Evolutionary conservation across 257 asterid species (phyloP), one percentile per base, ranked within the genome.

Genomic region (Solanum raphanifolium): DNA sequence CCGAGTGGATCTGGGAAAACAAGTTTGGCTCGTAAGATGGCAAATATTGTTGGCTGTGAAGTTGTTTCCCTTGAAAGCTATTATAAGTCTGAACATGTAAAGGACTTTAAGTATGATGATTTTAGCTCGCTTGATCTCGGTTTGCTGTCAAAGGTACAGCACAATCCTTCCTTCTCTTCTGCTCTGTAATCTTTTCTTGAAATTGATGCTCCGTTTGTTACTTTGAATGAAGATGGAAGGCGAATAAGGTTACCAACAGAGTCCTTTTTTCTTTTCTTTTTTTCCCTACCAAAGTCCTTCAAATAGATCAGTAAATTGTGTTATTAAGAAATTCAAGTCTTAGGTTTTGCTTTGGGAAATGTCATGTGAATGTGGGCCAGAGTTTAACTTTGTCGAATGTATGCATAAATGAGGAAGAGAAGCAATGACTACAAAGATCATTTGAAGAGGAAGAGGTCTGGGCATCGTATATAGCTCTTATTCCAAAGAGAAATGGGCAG

Each of bases 1-100:
- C 99, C 99, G 46, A 96, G 99, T 91, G 99, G 99, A 90, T 97
- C 99, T 21, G 99, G 99, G 66, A 97, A 97, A 90, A 97, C 99
- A 43, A 97, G 99, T 92, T 94, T 97, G 93, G 99, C 99, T 88
- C 99, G 94, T 90, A 97, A 96, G 92, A 95, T 97, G 99, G 99
- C 99, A 66, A 97, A 96, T 87, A 97, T 97, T 72, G 97, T 97
- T 90, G 99, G 99, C 83, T 97, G 99, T 89, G 99, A 97, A 95
- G 99, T 97, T 88, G 93, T 97, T 90, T 97, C 99, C 88, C 98
- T 97, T 71, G 99, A 97, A 91, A 95, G 98, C 93, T 97, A 97
- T 94, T 97, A 92, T 88, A 95, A 90, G 92, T 89, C 98, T 79
- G 98, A 94, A 88, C 98, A 97, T 87, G 93, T 89, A 88, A 97